These are phyloP conservation scores for Microcyclospora pomicola DNA, from an alignment of 2,329 filamentous ascomycete genomes.

Conservation along the genomic window DNA sequence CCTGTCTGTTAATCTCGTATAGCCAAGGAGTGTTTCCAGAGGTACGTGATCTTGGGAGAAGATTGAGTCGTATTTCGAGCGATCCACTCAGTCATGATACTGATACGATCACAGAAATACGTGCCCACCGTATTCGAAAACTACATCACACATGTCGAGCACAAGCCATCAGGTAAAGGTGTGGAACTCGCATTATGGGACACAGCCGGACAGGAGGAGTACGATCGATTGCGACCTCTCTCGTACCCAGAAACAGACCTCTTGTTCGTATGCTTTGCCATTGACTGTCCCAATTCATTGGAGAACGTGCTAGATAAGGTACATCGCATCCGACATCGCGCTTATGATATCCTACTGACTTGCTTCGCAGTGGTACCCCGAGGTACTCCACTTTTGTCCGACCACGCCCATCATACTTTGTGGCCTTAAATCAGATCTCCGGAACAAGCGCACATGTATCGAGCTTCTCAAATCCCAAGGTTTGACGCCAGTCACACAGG, in stretches of 20 bases:
- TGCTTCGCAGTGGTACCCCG: slow-evolving; percentile 75
- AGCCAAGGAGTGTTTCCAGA: slow-evolving; percentile 98
- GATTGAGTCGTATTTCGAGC: neutral
- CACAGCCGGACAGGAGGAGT: slow-evolving; percentile 96
- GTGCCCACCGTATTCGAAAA: slow-evolving; percentile 99
- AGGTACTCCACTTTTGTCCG: slow-evolving; percentile 97
- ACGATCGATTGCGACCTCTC: slow-evolving; percentile 85
- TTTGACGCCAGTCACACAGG: slow-evolving; percentile 80
- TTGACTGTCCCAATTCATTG: slow-evolving; percentile 94
- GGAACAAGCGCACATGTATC: slow-evolving; percentile 89
- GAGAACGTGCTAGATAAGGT: slow-evolving; percentile 99
- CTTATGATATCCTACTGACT: slow-evolving; percentile 5
- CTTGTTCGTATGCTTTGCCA: slow-evolving; percentile 97
- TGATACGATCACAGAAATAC: slow-evolving; percentile 62
- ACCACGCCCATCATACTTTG: slow-evolving; percentile 92
- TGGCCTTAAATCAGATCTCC: slow-evolving; percentile 91
- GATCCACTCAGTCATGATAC: neutral
- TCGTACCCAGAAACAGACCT: slow-evolving; percentile 97
- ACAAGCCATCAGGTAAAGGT: slow-evolving; percentile 76
- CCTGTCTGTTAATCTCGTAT: slow-evolving; percentile 95
- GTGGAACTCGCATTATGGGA: slow-evolving; percentile 97
- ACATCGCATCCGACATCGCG: slow-evolving; percentile 15
- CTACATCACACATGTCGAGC: slow-evolving; percentile 94
- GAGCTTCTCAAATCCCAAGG: slow-evolving; percentile 98
- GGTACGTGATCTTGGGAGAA: slow-evolving; percentile 40